Evolutionary conservation across 805 yeast genomes (phyloP).

Genomic region (Scheffersomyces amazonensis): DNA sequence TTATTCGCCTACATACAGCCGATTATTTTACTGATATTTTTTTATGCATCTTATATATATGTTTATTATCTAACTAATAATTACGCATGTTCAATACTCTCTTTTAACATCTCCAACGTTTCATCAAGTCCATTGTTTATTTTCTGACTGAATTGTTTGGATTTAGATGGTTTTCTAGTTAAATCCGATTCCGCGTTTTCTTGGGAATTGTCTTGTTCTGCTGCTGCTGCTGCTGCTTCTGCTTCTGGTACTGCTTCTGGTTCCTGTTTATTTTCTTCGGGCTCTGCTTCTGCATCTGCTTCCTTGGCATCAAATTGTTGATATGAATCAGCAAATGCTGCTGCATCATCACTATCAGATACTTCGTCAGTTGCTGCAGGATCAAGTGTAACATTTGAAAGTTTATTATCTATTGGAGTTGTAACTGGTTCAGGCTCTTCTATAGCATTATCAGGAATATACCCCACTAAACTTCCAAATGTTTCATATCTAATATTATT

Average conservation of each 20-base stretch:
- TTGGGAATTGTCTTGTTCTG: slow-evolving; percentile 1
- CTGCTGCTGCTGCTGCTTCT: not conserved
- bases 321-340: not conserved
- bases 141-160: slow-evolving; percentile 32
- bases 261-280: not conserved
- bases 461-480: slow-evolving; percentile 8
- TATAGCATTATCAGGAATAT: not conserved
- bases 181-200: slow-evolving; percentile 6
- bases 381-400: not conserved
- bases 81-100: slow-evolving; percentile 27
- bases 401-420: not conserved
- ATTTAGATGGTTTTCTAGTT: slow-evolving; percentile 22
- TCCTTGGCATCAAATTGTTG: not conserved
- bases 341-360: slow-evolving; percentile 2
- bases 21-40: too few relatives aligned
- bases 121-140: slow-evolving; percentile 32
- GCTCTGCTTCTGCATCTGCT: not conserved
- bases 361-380: not conserved
- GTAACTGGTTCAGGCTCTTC: not conserved
- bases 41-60: too few relatives aligned
- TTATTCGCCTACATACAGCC: too few relatives aligned
- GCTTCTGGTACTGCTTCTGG: slow-evolving; percentile 1
- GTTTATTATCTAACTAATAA: too few relatives aligned
- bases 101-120: slow-evolving; percentile 38
- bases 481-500: slow-evolving; percentile 21